Evolutionary conservation across 2,329 filamentous ascomycete genomes (phyloP), one percentile per base, ranked within the genome.

Genomic region (Fusarium coffeatum): DNA sequence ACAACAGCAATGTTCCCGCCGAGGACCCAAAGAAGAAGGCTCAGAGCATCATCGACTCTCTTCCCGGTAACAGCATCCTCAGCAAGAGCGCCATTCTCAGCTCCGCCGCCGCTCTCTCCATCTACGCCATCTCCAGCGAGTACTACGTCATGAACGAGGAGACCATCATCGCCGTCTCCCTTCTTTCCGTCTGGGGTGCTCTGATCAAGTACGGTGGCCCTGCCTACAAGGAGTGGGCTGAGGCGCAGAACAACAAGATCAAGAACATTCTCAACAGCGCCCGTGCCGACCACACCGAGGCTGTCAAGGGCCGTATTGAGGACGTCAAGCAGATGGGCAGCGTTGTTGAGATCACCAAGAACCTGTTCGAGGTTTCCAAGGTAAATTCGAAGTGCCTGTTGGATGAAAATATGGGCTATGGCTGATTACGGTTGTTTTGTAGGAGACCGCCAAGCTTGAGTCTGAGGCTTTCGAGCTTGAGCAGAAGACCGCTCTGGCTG

Each of bases 131-230:
- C 85, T 97, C 93, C 90, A 99, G 97, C 86, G 96, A 99, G 89
- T 94, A 98, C 87, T 98, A 98, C 85, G 94, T 99, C 81, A 88
- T 99, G 85, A 99, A 99, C 87, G 96, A 99, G 88, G 96, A 99
- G 88, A 92, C 94, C 71, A 92, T 99, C 80, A 93, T 97, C 79
- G 93, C 93, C 74, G 89, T 99, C 85, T 96, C 92, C 83, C 88
- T 99, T 78, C 86, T 98, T 80, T 93, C 92, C 81, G 93, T 98
- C 80, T 99, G 97, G 92, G 91, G 87, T 79, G 93, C 90, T 69
- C 88, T 97, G 77, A 95, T 93, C 86, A 96, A 97, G 85, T 98
- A 93, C 82, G 94, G 93, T 78, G 96, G 95, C 59, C 96, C 96
- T 66, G 86, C 91, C 82, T 98, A 98, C 89, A 90, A 87, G 80